phyloP scores from a whole-genome alignment of 2,329 filamentous ascomycete species.

The Daldinia sp. region DNA sequence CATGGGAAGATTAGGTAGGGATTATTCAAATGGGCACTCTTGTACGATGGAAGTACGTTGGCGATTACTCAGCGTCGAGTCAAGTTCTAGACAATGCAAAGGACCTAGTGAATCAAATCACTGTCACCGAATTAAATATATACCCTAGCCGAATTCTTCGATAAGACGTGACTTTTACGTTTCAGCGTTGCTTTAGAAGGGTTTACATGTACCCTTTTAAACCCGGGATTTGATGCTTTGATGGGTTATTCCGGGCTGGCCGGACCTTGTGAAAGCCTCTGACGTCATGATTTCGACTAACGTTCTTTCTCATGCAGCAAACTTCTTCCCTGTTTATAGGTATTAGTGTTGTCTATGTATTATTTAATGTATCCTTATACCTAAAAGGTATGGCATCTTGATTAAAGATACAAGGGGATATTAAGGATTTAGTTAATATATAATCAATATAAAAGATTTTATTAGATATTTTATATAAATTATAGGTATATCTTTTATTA shows the following conservation, averaged over 20 bases:
- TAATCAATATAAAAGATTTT: no score
- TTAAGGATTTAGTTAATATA: no score
- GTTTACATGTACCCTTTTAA: neutral
- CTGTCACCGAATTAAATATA: neutral
- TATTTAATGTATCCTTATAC: no score
- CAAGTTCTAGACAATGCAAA: neutral
- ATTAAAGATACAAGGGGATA: no score
- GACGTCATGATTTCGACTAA: slow-evolving; percentile 25
- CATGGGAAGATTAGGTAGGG: neutral
- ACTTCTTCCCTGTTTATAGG: neutral
- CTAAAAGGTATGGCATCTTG: no score
- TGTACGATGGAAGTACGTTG: neutral
- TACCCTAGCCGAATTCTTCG: no score
- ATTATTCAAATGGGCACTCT: neutral
- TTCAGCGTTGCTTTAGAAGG: no score
- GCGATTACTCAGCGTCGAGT: slow-evolving; percentile 37
- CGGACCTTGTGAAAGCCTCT: slow-evolving; percentile 7
- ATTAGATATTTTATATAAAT: no score
- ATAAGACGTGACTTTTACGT: no score
- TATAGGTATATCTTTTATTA: no score
- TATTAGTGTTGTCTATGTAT: no score
- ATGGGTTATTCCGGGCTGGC: slow-evolving; percentile 12
- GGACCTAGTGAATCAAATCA: neutral
- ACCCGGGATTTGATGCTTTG: neutral
- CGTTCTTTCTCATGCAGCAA: neutral